These are phyloP conservation scores for Hyaloperonospora brassicae DNA, from an alignment of 352 stramenopile species.

Conservation along the genomic window DNA sequence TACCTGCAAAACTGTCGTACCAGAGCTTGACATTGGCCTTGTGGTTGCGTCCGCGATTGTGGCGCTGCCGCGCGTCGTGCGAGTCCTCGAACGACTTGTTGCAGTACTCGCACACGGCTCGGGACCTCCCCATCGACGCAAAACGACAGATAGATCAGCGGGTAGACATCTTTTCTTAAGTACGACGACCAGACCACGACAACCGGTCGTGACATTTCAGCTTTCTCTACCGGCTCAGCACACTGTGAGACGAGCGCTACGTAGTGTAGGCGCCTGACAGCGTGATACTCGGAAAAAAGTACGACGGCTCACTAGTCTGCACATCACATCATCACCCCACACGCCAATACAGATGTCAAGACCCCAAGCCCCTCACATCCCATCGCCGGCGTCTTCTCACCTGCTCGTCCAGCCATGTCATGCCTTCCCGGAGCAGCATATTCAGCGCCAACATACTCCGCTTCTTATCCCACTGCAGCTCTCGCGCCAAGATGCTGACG, in stretches of 20 bases:
- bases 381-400: conserved; percentile 14
- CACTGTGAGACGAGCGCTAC: neutral
- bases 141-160: neutral
- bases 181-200: conserved; percentile 23
- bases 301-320: conserved; percentile 53
- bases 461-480: conserved; percentile 88
- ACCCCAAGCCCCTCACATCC: neutral
- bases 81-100: conserved; percentile 79
- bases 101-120: conserved; percentile 72
- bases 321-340: neutral
- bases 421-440: conserved; percentile 89
- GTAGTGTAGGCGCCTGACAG: conserved; percentile 70
- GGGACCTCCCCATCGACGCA: conserved; percentile 39
- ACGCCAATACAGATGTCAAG: neutral
- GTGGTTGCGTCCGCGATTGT: conserved; percentile 63
- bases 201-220: conserved; percentile 4
- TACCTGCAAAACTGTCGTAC: conserved; percentile 75
- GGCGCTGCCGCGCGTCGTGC: conserved; percentile 53
- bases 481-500: conserved; percentile 66
- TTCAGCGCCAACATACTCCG: conserved; percentile 88
- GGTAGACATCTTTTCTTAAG: conserved; percentile 16
- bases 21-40: conserved; percentile 80
- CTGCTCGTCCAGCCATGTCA: conserved; percentile 95
- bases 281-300: conserved; percentile 85
- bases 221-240: conserved; percentile 3